A percentile compares a stretch with the other conserved stretches of the same genome.
phyloP scores from a whole-genome alignment of 1,284 basidiomycete genomes.

The Kalmanozyma brasiliensis region DNA sequence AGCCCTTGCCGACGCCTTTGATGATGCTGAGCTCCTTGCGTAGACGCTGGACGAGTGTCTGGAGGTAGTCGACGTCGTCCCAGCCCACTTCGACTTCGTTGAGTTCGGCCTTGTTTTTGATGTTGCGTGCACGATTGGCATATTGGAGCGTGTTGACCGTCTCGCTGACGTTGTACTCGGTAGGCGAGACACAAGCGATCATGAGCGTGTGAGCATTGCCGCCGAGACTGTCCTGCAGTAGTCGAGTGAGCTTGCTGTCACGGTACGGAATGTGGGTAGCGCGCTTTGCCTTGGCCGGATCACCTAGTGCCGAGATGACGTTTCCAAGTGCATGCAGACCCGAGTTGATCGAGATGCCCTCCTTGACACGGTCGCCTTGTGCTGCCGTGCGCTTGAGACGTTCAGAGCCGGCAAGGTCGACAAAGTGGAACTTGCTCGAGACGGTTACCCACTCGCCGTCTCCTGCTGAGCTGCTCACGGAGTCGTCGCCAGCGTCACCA shows the following conservation, averaged over 20 bases:
- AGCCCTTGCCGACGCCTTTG: constrained; percentile 73
- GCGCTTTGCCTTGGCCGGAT: constrained; percentile 75
- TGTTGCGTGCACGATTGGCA: constrained; percentile 94
- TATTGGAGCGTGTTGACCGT: constrained; percentile 98
- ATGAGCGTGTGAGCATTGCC: constrained; percentile 98
- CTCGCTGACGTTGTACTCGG: constrained; percentile 93
- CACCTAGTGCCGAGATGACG: constrained; percentile 97
- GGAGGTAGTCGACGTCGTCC: constrained; percentile 97
- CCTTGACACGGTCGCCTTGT: constrained; percentile 92
- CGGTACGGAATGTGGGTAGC: constrained; percentile 88
- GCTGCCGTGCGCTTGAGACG: constrained; percentile 71
- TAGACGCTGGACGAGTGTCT: constrained; percentile 72
- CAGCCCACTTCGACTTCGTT: constrained; percentile 97
- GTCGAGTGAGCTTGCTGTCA: constrained; percentile 92
- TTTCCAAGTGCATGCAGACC: constrained; percentile 96
- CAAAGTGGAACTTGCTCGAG: constrained; percentile 97
- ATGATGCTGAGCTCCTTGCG: constrained; percentile 84
- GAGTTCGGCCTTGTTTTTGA: constrained; percentile 91
- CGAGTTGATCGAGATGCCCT: constrained; percentile 86
- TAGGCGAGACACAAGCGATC: constrained; percentile 97
- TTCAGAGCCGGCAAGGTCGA: constrained; percentile 96
- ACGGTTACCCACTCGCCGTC: constrained; percentile 77
- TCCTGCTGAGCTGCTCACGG: constrained; percentile 7
- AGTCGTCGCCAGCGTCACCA: constrained; percentile 25
- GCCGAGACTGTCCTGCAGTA: constrained; percentile 95